phyloP scores from a whole-genome alignment of 2,329 filamentous ascomycete species.

The Exserohilum rostratum region DNA sequence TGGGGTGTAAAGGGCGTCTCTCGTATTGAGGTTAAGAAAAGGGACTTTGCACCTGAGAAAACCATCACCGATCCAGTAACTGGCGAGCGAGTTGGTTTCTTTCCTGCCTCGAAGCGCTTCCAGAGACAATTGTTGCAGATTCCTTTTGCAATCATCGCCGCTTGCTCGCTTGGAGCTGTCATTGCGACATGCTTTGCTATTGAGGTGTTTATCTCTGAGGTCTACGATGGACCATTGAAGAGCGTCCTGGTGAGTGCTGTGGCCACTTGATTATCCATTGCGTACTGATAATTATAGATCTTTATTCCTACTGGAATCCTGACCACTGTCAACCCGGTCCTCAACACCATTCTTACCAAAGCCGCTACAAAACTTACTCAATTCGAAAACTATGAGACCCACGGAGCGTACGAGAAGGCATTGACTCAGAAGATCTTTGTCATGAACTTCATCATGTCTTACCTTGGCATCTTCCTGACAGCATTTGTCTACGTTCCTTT shows the following conservation, averaged over 20 bases:
- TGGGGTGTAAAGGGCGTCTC: constrained; percentile 91
- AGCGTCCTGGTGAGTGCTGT: constrained; percentile 72
- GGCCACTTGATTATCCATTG: not conserved
- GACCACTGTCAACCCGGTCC: constrained; percentile 78
- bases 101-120: constrained; percentile 76
- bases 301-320: constrained; percentile 89
- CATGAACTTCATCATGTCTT: constrained; percentile 95
- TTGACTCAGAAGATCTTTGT: constrained; percentile 93
- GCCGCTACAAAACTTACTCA: constrained; percentile 79
- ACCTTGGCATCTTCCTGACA: constrained; percentile 82
- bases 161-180: constrained; percentile 74
- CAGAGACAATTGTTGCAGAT: constrained; percentile 79
- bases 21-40: constrained; percentile 75
- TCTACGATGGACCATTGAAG: constrained; percentile 90
- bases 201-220: constrained; percentile 93
- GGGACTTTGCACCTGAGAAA: constrained; percentile 79
- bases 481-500: constrained; percentile 96
- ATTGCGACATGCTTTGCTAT: constrained; percentile 89
- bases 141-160: constrained; percentile 80
- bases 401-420: constrained; percentile 80
- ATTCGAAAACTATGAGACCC: constrained; percentile 90
- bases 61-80: constrained; percentile 80
- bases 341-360: constrained; percentile 75
- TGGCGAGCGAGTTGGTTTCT: constrained; percentile 76
- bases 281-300: constrained; percentile 57